Evolutionary conservation across 2,329 filamentous ascomycete species (phyloP), one percentile per base, ranked within the genome.

Genomic region (Chrysosporium keratinophilum): DNA sequence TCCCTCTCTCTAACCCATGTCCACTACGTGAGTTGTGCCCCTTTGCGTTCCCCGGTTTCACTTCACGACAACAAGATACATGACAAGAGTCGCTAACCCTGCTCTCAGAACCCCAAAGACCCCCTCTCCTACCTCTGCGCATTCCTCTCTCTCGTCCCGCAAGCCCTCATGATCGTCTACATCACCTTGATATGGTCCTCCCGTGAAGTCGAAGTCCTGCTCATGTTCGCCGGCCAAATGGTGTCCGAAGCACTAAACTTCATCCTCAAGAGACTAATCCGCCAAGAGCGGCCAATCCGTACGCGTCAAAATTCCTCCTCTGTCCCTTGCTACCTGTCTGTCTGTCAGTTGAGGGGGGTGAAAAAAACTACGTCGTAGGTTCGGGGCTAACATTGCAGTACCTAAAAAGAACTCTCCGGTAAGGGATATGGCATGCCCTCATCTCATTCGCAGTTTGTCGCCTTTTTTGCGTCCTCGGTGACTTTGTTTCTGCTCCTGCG

Each of bases 351-450:
- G 15, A 19, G 10, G n/a, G n/a, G n/a, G n/a, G n/a, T n/a, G n/a
- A n/a, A n/a, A n/a, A n/a, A n/a, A n/a, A n/a, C n/a, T n/a, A n/a
- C n/a, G n/a, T n/a, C n/a, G n/a, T n/a, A n/a, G n/a, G n/a, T n/a
- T 42, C 14, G 5, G 34, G 34, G 37, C 41, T 34, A 45, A n/a
- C 15, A 20, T 15, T 17, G 12, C 15, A 17, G 12, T 28, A 11
- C 31, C 15, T 12, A 9, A 19, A 5, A 33, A 57, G 55, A 50
- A 12, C 31, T 57, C 31, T 83, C 90, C 64, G 81, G 88, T 53
- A 95, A 95, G 69, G 93, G 93, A 59, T 98, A 98, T 67, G 94
- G 93, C 62, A 98, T 98, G 94, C 93, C 93, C 9, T 84, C 81
- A 6, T 96, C 90, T 37, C 93, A 98, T 72, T 87, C 93, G 7